Base-by-base conservation (phyloP, 768 basidiomycete genomes). In the Xerocomellus chrysenteron region DNA sequence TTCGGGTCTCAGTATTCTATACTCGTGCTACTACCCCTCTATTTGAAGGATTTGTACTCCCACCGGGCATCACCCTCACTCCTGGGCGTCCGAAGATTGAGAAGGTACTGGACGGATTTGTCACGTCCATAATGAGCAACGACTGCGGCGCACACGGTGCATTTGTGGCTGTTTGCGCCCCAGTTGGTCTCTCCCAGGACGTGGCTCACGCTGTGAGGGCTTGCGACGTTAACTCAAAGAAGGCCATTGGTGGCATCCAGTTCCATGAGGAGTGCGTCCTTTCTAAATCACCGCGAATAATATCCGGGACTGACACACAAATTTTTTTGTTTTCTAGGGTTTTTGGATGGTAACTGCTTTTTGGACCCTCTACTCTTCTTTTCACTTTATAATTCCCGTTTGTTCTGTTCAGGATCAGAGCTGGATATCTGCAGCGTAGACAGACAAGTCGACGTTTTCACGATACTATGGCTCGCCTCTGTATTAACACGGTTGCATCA, bases 1-100 rank as follows among this genome's bases (percentile, higher is more conserved):
- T 88, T 14, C 71, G 75, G 12, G 76, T 87, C 53, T 75, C 74
- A 12, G 76, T 87, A 7, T 80, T 80, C 66, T 86, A 86, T 64
- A 86, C 85, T 7, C 81, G 85, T 36, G 76, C 77, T 17, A 32
- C 26, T 24, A 4, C 47, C 2, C 33, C 19, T 17, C 46, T 62
- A 8, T 55, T 55, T 2, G 47, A 63, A 32, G 54, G 60, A 26
- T 54, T 64, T 24, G 63, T 63, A 57, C 68, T 73, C n/a, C 71
- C 70, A 42, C 73, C 69, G 33, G 73, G 74, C 2, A 63, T 83
- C 30, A 74, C 76, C 13, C 72, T 87, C 49, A 66, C 69, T n/a
- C 71, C 82, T 2, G 80, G 83, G 11, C 78, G 86, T 26, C 86
- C 85, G 2, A 74, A 75, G 41, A 65, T 86, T 16, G 63, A 61